Evolutionary conservation across 345 rosid species (phyloP), one percentile per base, ranked within the genome.

Genomic region (Gossypium arboreum): DNA sequence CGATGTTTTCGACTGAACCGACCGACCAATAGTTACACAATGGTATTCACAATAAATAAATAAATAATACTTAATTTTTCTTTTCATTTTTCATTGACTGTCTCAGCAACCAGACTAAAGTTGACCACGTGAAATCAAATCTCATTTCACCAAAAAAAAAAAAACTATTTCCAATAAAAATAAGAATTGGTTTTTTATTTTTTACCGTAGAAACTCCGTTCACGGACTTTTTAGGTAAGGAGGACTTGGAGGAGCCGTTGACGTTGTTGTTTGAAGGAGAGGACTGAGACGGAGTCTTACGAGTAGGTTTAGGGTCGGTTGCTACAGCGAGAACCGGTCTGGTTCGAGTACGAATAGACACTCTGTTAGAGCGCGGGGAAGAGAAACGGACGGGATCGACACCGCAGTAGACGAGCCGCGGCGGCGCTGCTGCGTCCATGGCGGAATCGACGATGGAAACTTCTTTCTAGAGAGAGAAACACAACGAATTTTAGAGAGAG

Each of bases 291-390:
- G 84, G 79, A 8, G 75, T 76, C 13, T 85, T 79, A 69, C 76
- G 85, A 4, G 85, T 54, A 24, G 97, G 92, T 77, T 89, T 92
- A 17, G 97, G 90, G 24, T 92, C 93, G 58, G 95, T 81, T 15
- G 97, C 91, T 55, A 92, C 85, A 47, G 97, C 94, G 34, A 83
- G 69, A 54, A 89, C 84, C 45, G 77, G 84, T 56, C 61, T 67
- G 9, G 22, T 20, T 41, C 81, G 79, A 34, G 83, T 65, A 20
- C 88, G 84, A 47, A 65, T 70, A 29, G 83, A 75, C 57, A 83
- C 43, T 17, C 79, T 68, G 70, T 75, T 54, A 73, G 56, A 73
- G 69, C 9, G 85, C 54, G 85, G 81, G 50, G 66, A 41, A 66
- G 84, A 50, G 81, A 80, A 80, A 1, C 84, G 80, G 16, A 75